Base-by-base conservation (phyloP, 352 stramenopile genomes). In the Discostella stelligera region DNA sequence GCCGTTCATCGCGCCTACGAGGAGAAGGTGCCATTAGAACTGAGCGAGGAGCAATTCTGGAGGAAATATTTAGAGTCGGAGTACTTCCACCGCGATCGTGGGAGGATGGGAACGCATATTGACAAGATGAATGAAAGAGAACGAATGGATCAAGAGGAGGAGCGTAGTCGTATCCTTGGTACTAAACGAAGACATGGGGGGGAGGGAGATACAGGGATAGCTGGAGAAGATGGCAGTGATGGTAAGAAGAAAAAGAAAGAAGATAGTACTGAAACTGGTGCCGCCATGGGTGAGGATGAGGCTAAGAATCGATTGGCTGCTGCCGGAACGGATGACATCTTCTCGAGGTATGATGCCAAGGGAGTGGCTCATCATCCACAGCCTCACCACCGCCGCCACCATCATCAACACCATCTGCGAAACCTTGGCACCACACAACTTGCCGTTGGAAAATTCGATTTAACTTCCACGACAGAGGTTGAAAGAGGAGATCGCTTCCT, bases 31-130 rank as follows among this genome's bases (percentile, higher is more conserved):
- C 88, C 88, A 23, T 53, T 93, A 21, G 85, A 91, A 67, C 56
- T 93, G 39, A 87, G 72, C 23, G 87, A 93, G 70, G 87, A 92
- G 75, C 84, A 91, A 78, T 92, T 91, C 72, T 93, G 88, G 88
- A 60, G 88, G 46, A 90, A 88, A 44, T 93, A 93, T 74, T 73
- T 93, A 53, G 87, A 93, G 74, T 80, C 49, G 14, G 86, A 91
- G 63, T 93, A 89, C 62, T 93, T 93, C 82, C 86, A 93, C 76
- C 75, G 88, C 3, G 88, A 93, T 84, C 64, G 88, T 18, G 88
- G 88, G 44, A 46, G 84, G 27, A 74, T 92, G 6, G 88, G 88
- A 14, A 76, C 79, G 4, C 78, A 82, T 60, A 61, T 85, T 59
- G 39, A 30, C 4, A 74, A 49, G 25, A 54, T 80, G 32, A 78